Percentiles rank a stretch among this genome's conserved stretches.
Evolutionary conservation across 768 basidiomycete genomes (phyloP).

Genomic region (Boletus insuetus): DNA sequence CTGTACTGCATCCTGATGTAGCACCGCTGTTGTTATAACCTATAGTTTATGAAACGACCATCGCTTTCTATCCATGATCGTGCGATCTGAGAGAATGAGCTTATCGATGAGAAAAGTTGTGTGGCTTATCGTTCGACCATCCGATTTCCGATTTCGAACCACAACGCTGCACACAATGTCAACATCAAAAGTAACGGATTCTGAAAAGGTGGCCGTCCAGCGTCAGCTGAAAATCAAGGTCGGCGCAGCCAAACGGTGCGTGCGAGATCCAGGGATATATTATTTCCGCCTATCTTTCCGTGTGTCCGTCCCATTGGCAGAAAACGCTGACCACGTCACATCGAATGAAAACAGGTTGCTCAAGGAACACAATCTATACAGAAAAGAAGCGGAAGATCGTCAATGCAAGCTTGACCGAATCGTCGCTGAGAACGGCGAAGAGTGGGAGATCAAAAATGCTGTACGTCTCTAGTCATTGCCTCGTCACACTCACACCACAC

Average conservation of each 20-base stretch:
- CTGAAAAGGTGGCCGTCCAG: constrained; percentile 37
- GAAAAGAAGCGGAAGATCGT: constrained; percentile 59
- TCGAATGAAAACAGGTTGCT: constrained; percentile 42
- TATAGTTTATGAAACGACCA: constrained; percentile 27
- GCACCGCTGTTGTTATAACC: constrained; percentile 25
- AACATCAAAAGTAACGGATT: constrained; percentile 6
- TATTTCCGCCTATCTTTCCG: constrained; percentile 14
- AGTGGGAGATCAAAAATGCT: constrained; percentile 75
- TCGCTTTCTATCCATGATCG: constrained; percentile 3
- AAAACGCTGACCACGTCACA: constrained; percentile 12
- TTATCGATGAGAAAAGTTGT: constrained; percentile 3
- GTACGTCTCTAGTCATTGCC: constrained; percentile 41
- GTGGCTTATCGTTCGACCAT: neutral
- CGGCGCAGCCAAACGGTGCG: constrained; percentile 66
- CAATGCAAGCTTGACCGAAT: constrained; percentile 60
- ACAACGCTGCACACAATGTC: constrained; percentile 16
- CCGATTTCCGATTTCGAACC: constrained; percentile 5
- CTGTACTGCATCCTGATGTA: constrained; percentile 34
- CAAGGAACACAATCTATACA: constrained; percentile 69
- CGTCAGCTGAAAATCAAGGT: constrained; percentile 79
- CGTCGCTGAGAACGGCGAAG: constrained; percentile 57
- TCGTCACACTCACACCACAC: neutral
- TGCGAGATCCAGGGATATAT: constrained; percentile 31
- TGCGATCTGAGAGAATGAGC: neutral
- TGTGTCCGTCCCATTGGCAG: neutral